Base-by-base conservation (phyloP, 345 rosid species). In the Raphanus raphanistrum region DNA sequence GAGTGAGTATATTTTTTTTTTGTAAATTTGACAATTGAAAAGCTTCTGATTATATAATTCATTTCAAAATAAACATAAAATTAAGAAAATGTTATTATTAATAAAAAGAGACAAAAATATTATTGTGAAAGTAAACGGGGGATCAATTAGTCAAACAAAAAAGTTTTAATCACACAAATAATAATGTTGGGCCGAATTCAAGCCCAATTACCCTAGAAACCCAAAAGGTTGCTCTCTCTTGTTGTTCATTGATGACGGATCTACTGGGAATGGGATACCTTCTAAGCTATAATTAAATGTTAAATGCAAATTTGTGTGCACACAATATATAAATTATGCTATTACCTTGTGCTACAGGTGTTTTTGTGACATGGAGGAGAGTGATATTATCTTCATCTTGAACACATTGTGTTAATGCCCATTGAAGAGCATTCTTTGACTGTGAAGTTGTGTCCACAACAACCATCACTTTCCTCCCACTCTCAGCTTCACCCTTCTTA, bases 321-420 rank as follows among this genome's bases (percentile, higher is more conserved):
- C 11, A 41, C 50, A 55, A 8, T 16, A 17, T 55, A 21, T 9
- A 9, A 55, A 27, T 15, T 13, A 55, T 35, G 16, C 4, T 12
- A 50, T 13, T 65, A 90, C 97, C 96, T 79, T 71, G 79, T 6
- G 63, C 79, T 38, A 50, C 21, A 4, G 82, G 82, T 25, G 76
- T 74, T 67, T 82, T 90, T 43, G 83, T 76, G 38, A 95, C 97
- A 66, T 88, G 84, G 54, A 95, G 88, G 58, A 95, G 97, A 81
- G 91, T 66, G 63, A 95, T 27, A 48, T 71, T 84, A 70, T 95
- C 98, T 60, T 92, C 91, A 73, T 79, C 85, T 86, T 92, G 99
- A 70, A 91, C 89, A 45, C 96, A 84, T 74, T 95, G 97, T 64
- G 94, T 85, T 33, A 95, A 89, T n/a, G 96, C 95, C 99, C 99